Evolutionary conservation across 2,329 filamentous ascomycete genomes (phyloP).

Genomic region (Penicillium psychrosexuale): DNA sequence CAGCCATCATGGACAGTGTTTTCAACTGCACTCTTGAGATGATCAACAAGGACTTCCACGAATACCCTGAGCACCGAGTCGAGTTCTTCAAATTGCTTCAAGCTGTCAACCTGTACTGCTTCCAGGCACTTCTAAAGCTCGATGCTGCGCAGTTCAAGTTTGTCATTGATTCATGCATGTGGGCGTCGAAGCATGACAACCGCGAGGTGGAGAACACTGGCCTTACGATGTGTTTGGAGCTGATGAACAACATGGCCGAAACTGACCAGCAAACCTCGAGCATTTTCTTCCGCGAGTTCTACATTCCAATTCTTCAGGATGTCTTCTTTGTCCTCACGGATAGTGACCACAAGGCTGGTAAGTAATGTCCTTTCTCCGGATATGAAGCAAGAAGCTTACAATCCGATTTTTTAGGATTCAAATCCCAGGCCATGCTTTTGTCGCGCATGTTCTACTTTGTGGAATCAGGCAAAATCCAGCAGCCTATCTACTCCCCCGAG

Average conservation of each 20-base stretch:
- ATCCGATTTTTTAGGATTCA: conserved; percentile 63
- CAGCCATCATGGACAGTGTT: conserved; percentile 95
- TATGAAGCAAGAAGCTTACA: neutral
- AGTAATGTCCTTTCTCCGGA: conserved; percentile 14
- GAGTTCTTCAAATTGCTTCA: conserved; percentile 97
- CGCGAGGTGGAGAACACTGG: conserved; percentile 94
- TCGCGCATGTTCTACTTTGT: conserved; percentile 96
- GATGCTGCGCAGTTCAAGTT: conserved; percentile 98
- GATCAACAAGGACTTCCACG: conserved; percentile 99
- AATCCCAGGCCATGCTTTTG: conserved; percentile 90
- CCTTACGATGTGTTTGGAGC: conserved; percentile 94
- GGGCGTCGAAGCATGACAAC: conserved; percentile 99
- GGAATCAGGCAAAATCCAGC: conserved; percentile 83
- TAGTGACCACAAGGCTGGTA: conserved; percentile 90
- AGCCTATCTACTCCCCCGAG: conserved; percentile 81
- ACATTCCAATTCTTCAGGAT: conserved; percentile 90
- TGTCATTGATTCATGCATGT: conserved; percentile 98
- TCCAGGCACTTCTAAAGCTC: conserved; percentile 88
- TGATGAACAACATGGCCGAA: conserved; percentile 96
- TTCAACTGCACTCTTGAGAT: conserved; percentile 98
- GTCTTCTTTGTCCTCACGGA: conserved; percentile 98
- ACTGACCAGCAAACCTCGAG: conserved; percentile 82
- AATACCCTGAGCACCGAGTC: conserved; percentile 98
- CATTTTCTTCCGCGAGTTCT: conserved; percentile 97
- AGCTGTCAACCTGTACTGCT: conserved; percentile 95